Conservation (phyloP, 495 filamentous ascomycete species). For the Penicillium cinerascens region DNA sequence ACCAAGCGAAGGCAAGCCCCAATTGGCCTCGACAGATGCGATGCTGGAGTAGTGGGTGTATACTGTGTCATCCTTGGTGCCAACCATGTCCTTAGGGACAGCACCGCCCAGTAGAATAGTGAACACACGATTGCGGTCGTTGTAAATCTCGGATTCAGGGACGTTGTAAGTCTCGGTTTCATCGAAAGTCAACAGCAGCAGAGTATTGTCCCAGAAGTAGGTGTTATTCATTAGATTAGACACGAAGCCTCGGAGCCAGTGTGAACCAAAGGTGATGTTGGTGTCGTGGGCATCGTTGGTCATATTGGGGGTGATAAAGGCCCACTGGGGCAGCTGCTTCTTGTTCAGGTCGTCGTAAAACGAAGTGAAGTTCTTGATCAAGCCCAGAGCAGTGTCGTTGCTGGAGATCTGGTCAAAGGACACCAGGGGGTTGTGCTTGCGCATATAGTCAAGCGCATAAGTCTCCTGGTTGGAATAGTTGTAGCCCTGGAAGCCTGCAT, state of each 20-base stretch:
- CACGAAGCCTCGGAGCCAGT: background rate
- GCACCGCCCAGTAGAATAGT: conserved; percentile 60
- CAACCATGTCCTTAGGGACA: conserved; percentile 49
- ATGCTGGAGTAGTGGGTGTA: conserved; percentile 69
- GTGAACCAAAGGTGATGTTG: background rate
- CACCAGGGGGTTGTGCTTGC: background rate
- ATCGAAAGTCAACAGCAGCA: background rate
- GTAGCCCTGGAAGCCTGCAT: background rate
- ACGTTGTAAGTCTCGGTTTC: conserved; percentile 32
- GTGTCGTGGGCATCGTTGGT: background rate
- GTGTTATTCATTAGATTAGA: background rate
- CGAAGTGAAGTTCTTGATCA: background rate
- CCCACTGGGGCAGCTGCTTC: background rate
- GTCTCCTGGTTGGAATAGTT: background rate
- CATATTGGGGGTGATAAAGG: background rate
- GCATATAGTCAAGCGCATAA: background rate
- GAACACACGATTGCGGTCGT: conserved; percentile 50
- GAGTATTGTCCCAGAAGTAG: background rate
- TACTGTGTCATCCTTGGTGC: conserved; percentile 57
- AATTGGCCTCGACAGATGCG: conserved; percentile 60
- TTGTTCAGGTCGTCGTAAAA: background rate
- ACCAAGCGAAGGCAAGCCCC: conserved; percentile 60
- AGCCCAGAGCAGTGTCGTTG: background rate
- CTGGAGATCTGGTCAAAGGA: background rate
- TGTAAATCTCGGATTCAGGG: too few relatives aligned